Percentiles rank a stretch among this genome's conserved stretches.
phyloP scores from a whole-genome alignment of 345 rosid genomes.

The Eucalyptus dawsonii region DNA sequence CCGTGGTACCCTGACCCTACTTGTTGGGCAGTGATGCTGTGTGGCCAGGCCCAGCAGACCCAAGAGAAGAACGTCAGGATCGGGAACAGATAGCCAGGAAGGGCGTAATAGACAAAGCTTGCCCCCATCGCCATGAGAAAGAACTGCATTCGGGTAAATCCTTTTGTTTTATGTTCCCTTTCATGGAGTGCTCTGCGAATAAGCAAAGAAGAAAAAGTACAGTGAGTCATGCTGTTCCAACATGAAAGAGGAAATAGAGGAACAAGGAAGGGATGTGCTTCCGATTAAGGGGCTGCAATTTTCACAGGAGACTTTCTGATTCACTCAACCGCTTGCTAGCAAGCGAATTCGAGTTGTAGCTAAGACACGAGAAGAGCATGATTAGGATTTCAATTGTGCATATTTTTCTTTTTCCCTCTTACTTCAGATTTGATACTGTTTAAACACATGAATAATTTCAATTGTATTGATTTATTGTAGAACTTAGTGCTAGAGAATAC shows the following conservation, averaged over 20 bases:
- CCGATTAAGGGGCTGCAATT: neutral
- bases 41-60: slow-evolving; percentile 88
- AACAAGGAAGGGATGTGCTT: neutral
- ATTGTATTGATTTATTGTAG: neutral
- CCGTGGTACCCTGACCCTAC: slow-evolving; percentile 91
- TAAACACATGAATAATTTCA: neutral
- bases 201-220: neutral
- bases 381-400: neutral
- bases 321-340: neutral
- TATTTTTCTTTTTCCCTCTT: neutral
- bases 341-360: accelerated
- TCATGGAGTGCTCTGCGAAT: slow-evolving; percentile 85
- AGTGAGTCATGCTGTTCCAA: neutral
- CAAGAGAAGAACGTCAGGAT: slow-evolving; percentile 86
- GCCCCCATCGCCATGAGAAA: slow-evolving; percentile 46
- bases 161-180: slow-evolving; percentile 39
- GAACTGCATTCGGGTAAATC: slow-evolving; percentile 72
- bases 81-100: slow-evolving; percentile 81
- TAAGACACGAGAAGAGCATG: neutral
- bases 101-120: slow-evolving; percentile 65
- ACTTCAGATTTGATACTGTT: neutral
- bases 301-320: neutral
- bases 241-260: neutral
- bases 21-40: slow-evolving; percentile 84
- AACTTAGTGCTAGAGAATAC: neutral